phyloP scores from a whole-genome alignment of 176 grass and related monocot genomes.

The Triticum monococcum region DNA sequence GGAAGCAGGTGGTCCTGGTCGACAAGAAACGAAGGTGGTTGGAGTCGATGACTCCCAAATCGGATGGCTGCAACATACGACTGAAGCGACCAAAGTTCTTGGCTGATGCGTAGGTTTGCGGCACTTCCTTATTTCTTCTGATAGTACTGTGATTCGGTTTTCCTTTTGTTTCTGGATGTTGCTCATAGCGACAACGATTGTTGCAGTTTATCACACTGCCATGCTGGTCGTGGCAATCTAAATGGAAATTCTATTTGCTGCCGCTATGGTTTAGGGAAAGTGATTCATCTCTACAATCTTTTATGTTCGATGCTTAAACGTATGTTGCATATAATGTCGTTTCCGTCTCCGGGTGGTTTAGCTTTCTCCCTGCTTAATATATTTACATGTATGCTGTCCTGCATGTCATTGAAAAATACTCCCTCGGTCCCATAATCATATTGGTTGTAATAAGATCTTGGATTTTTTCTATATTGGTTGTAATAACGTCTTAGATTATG shows the following conservation, averaged over 20 bases:
- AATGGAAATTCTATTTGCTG: background rate
- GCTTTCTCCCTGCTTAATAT: too few species aligned
- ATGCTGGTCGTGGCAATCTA: background rate
- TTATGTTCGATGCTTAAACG: background rate
- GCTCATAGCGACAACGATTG: background rate
- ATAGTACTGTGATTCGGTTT: too few species aligned
- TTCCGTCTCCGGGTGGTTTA: too few species aligned
- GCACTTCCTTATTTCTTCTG: background rate
- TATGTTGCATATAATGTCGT: background rate
- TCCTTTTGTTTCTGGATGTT: background rate
- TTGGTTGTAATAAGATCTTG: too few species aligned
- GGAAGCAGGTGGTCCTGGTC: constrained; percentile 1
- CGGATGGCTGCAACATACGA: background rate
- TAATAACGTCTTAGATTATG: too few species aligned
- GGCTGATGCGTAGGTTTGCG: background rate
- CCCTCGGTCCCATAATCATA: too few species aligned
- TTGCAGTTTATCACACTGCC: background rate
- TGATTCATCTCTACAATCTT: background rate
- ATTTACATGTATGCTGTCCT: too few species aligned
- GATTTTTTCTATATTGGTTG: background rate
- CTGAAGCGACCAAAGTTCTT: background rate
- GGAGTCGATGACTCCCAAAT: background rate
- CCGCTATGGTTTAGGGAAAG: background rate
- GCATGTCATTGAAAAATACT: too few species aligned
- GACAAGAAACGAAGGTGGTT: constrained; percentile 28